Conservation (phyloP, 1,284 basidiomycete species). For the Porodaedalea pini region DNA sequence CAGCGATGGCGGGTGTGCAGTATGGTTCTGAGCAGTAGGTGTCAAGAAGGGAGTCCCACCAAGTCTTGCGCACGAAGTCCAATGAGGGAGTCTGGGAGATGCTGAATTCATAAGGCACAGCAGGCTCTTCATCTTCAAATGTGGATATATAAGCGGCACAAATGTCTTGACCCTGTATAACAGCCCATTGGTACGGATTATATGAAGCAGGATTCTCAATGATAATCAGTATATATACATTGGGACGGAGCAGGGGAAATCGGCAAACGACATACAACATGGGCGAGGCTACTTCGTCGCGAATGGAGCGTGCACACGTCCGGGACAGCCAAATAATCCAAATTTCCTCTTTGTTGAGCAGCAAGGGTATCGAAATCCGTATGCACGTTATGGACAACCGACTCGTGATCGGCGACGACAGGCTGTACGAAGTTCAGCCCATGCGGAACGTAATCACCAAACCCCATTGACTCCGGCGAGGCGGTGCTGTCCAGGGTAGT, state of each 20-base stretch:
- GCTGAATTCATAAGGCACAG: slow-evolving; percentile 24
- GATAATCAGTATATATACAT: not conserved
- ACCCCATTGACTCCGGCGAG: slow-evolving; percentile 1
- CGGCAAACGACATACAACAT: slow-evolving; percentile 4
- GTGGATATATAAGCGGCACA: not conserved
- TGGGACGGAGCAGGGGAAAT: not conserved
- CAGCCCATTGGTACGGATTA: slow-evolving; percentile 19
- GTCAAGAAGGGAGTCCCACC: slow-evolving; percentile 70
- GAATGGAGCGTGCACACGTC: not conserved
- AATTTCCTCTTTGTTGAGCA: not conserved
- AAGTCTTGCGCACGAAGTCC: slow-evolving; percentile 63
- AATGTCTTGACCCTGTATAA: not conserved
- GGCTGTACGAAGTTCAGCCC: not conserved
- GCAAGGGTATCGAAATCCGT: not conserved
- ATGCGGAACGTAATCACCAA: not conserved
- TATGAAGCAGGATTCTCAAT: slow-evolving; percentile 1
- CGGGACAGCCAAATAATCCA: not conserved
- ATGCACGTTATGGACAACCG: not conserved
- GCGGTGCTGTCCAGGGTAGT: not conserved
- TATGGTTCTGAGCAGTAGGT: slow-evolving; percentile 45
- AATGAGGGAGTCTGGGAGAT: slow-evolving; percentile 50
- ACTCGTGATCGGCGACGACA: not conserved
- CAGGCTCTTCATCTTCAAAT: slow-evolving; percentile 22
- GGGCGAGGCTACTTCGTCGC: not conserved
- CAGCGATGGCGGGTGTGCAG: slow-evolving; percentile 5